These are phyloP conservation scores for Chlorella sp. DNA, from an alignment of 139 green algal species.

Conservation along the genomic window DNA sequence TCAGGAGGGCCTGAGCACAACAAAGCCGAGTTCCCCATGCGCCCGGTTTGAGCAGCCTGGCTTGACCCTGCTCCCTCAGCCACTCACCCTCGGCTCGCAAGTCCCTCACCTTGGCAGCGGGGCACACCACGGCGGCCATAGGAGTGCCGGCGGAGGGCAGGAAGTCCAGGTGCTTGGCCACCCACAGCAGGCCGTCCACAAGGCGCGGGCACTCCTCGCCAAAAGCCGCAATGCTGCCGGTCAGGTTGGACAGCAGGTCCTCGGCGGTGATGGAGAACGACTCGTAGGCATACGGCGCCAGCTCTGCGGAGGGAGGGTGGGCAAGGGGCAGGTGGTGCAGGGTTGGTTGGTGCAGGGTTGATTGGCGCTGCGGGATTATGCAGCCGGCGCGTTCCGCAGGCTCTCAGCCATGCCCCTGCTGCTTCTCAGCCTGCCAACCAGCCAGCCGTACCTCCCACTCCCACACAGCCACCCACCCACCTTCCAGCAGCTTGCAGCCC, in stretches of 20 bases:
- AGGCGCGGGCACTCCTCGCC: not conserved
- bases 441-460: not conserved
- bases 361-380: not conserved
- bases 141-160: not conserved
- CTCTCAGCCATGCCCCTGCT: too few species aligned
- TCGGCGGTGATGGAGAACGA: not conserved
- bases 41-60: too few species aligned
- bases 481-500: not conserved
- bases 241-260: not conserved
- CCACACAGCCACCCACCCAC: too few species aligned
- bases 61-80: too few species aligned
- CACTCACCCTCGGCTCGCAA: too few species aligned
- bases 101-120: not conserved
- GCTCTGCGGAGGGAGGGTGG: not conserved
- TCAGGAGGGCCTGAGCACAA: not conserved
- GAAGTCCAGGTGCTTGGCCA: slow-evolving; percentile 7
- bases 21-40: not conserved
- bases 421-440: not conserved
- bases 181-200: slow-evolving; percentile 20
- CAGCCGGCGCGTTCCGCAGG: too few species aligned
- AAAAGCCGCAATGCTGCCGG: not conserved
- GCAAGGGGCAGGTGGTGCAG: not conserved
- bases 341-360: not conserved
- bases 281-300: not conserved
- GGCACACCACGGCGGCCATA: not conserved